Base-by-base conservation (phyloP, 2,329 filamentous ascomycete species). In the Didymella lethalis region DNA sequence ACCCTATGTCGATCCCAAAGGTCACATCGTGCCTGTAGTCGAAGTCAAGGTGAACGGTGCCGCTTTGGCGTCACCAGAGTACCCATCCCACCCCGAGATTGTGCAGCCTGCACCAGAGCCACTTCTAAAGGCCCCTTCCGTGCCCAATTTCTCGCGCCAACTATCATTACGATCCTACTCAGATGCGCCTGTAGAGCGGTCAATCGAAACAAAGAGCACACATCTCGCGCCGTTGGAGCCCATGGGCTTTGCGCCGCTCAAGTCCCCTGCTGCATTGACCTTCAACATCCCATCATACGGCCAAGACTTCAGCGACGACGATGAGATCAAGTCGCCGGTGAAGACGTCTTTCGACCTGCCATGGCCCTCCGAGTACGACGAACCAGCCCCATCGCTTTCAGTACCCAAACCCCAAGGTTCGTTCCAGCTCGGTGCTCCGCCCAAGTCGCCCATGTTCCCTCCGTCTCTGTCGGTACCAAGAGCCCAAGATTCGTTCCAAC, bases 101-200 rank as follows among this genome's bases (percentile, higher is more conserved):
- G 16, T 49, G 28, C 59, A 65, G 20, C 47, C 61, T 7, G 51
- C 58, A 23, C 58, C 64, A 18, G 65, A 65, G 43, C 51, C 59
- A 28, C 47, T 45, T 23, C 51, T 61, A 47, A 62, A 68, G 28
- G 64, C 62, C 10, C 50, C 64, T 1, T 44, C 65, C 7, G 69
- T 75, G 16, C 73, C 75, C 7, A 78, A 77, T 55, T 78, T 78
- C 61, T 78, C 77, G 18, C 74, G 77, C 18, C 76, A 77, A 57
- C 63, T 79, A 10, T 72, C 74, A 20, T 61, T 76, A 12, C 64
- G 70, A 41, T 64, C 62, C 7, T 55, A 63, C 16, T 61, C 68
- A 26, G 54, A 59, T 36, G 60, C 65, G 32, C 62, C 58, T 12
- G 54, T 67, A n/a, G 25, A 61, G 32, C 38, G 48, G 57, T 20